Conservation (phyloP, 2,329 filamentous ascomycete genomes). For the Fusarium subtropicale region DNA sequence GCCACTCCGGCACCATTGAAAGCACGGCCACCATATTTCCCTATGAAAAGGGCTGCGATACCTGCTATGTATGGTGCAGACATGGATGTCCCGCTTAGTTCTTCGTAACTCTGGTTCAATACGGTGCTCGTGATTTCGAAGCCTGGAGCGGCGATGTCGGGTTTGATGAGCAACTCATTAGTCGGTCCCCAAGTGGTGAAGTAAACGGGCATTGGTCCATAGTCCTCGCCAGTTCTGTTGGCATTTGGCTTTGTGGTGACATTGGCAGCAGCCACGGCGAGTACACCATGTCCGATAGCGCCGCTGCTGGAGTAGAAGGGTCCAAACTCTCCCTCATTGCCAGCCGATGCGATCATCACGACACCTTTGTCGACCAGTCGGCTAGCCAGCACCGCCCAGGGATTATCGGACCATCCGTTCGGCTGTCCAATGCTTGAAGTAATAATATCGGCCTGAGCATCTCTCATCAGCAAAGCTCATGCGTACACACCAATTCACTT, state of each 20-base stretch:
- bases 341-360: slow-evolving; percentile 62
- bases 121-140: slow-evolving; percentile 63
- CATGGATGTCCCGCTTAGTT: slow-evolving; percentile 67
- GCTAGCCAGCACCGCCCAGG: slow-evolving; percentile 57
- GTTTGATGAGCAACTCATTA: slow-evolving; percentile 63
- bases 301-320: slow-evolving; percentile 58
- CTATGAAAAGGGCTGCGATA: slow-evolving; percentile 60
- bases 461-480: not conserved
- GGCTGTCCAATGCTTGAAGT: slow-evolving; percentile 55
- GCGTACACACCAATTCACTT: not conserved
- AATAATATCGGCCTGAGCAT: slow-evolving; percentile 56
- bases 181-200: slow-evolving; percentile 66
- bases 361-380: slow-evolving; percentile 59
- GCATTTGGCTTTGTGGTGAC: slow-evolving; percentile 57
- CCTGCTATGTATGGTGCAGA: slow-evolving; percentile 66
- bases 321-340: slow-evolving; percentile 62
- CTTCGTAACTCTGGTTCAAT: slow-evolving; percentile 56
- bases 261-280: slow-evolving; percentile 54
- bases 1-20: slow-evolving; percentile 53
- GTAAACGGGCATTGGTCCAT: slow-evolving; percentile 53
- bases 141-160: slow-evolving; percentile 63
- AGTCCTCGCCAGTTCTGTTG: slow-evolving; percentile 44
- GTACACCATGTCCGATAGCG: slow-evolving; percentile 50
- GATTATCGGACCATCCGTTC: slow-evolving; percentile 56
- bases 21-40: slow-evolving; percentile 56